A percentile compares a stretch with the other conserved stretches of the same genome.
Evolutionary conservation across 441 rosid genomes (phyloP).

Genomic region (Erodium trifolium): DNA sequence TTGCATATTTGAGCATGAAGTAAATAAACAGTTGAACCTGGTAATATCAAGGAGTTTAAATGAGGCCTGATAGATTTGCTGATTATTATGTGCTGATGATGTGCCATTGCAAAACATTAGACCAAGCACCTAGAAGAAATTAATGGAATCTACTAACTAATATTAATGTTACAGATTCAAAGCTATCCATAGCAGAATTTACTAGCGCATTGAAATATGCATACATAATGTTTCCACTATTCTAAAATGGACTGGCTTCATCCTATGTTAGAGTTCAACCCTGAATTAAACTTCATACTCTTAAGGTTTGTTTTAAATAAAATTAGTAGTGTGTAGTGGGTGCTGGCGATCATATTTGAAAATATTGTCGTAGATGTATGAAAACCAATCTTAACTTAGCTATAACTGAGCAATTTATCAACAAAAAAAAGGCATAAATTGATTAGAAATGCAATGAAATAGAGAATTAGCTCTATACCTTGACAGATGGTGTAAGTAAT

Average conservation of each 20-base stretch:
- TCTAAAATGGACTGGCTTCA: neutral
- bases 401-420: neutral
- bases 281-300: neutral
- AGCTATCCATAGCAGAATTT: neutral
- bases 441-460: neutral
- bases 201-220: neutral
- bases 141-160: neutral
- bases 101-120: neutral
- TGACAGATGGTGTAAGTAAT: slow-evolving; percentile 42
- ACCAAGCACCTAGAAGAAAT: neutral
- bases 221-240: neutral
- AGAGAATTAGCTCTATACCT: slow-evolving; percentile 26
- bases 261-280: neutral
- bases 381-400: neutral
- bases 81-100: neutral
- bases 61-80: neutral
- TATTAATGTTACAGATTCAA: neutral
- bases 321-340: neutral
- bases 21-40: slow-evolving; percentile 48
- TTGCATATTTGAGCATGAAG: slow-evolving; percentile 53
- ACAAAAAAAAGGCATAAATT: neutral
- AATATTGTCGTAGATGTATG: neutral
- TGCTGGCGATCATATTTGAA: neutral
- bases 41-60: neutral
- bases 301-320: neutral